Percentiles rank a stretch among this genome's conserved stretches.
Conservation (phyloP, 495 filamentous ascomycete species). For the Parathielavia hyrcaniae region DNA sequence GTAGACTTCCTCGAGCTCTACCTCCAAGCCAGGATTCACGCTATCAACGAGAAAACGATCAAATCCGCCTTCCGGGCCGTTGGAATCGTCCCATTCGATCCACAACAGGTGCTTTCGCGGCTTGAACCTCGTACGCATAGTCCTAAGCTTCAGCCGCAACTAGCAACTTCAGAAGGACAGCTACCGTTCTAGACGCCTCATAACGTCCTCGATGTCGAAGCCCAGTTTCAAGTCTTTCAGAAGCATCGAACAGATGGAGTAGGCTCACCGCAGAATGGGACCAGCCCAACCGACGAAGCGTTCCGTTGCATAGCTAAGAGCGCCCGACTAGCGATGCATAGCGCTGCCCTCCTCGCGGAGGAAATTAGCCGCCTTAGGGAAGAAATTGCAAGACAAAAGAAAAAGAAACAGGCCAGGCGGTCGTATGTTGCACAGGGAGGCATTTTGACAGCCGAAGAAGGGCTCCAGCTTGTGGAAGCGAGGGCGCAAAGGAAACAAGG, state of each 20-base stretch:
- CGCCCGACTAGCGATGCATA: background rate
- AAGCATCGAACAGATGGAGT: background rate
- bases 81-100: too few relatives aligned
- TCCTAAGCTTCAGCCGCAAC: too few relatives aligned
- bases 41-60: too few relatives aligned
- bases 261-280: background rate
- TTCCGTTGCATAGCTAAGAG: background rate
- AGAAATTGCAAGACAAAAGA: background rate
- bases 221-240: background rate
- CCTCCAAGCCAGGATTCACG: too few relatives aligned
- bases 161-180: too few relatives aligned
- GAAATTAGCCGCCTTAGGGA: background rate
- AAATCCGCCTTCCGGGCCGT: too few relatives aligned
- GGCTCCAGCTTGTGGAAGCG: too few relatives aligned
- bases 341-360: background rate
- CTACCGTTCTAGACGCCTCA: background rate
- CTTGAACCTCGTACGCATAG: too few relatives aligned
- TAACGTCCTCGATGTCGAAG: background rate
- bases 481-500: background rate
- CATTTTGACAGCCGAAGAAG: too few relatives aligned
- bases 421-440: too few relatives aligned
- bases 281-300: background rate
- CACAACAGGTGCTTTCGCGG: too few relatives aligned
- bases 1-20: too few relatives aligned
- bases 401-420: background rate